Evolutionary conservation across 75 land plant genomes (phyloP).

Genomic region (Picea sitchensis): DNA sequence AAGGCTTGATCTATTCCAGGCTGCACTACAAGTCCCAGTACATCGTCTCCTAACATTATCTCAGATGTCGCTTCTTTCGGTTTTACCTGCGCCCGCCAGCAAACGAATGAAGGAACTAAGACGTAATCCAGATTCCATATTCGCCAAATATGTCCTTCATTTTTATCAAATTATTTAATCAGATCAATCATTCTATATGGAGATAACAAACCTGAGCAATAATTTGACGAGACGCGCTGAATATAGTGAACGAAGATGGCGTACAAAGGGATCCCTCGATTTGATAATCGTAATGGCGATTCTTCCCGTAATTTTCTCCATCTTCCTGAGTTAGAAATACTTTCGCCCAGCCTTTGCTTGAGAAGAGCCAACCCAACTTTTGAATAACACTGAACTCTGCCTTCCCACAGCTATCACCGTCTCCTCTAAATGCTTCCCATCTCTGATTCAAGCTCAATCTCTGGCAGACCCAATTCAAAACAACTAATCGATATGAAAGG

Average conservation of each 20-base stretch:
- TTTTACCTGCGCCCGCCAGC: background rate
- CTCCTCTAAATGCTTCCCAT: constrained; percentile 24
- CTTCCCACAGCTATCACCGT: background rate
- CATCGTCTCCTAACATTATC: background rate
- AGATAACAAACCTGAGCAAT: background rate
- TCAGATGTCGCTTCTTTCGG: background rate
- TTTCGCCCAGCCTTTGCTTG: background rate
- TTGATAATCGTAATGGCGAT: background rate
- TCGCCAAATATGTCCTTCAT: too few relatives aligned
- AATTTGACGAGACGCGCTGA: background rate
- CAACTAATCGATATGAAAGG: background rate
- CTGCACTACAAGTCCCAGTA: background rate
- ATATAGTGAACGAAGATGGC: background rate
- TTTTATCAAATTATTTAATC: too few relatives aligned
- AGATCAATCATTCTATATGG: too few relatives aligned
- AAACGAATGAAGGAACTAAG: background rate
- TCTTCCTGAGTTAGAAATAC: background rate
- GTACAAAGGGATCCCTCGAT: background rate
- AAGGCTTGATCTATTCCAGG: background rate
- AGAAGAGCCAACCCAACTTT: background rate
- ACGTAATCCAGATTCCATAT: too few relatives aligned
- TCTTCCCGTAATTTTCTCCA: background rate
- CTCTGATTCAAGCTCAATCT: constrained; percentile 13
- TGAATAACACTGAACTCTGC: constrained; percentile 9
- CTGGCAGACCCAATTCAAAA: background rate